These are phyloP conservation scores for Hymenoscyphus salicellus DNA, from an alignment of 2,329 filamentous ascomycete genomes.

Conservation along the genomic window DNA sequence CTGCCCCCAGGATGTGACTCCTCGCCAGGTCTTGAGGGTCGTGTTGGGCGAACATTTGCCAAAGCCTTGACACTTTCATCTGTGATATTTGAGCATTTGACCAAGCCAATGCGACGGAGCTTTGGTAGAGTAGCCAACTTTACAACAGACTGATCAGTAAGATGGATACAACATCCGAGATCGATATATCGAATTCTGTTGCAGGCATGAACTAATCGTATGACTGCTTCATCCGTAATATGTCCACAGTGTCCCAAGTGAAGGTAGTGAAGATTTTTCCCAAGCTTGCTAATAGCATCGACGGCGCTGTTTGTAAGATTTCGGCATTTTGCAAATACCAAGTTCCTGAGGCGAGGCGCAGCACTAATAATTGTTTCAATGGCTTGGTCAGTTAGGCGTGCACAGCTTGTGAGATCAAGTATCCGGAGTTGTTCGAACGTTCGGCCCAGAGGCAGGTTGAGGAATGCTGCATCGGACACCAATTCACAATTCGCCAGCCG, in stretches of 20 bases:
- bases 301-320: conserved; percentile 89
- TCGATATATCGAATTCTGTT: conserved; percentile 97
- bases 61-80: conserved; percentile 84
- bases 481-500: conserved; percentile 81
- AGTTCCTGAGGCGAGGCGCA: conserved; percentile 83
- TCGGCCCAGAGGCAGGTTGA: conserved; percentile 65
- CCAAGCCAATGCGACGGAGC: conserved; percentile 87
- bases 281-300: conserved; percentile 78
- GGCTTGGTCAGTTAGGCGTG: conserved; percentile 77
- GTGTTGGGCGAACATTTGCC: conserved; percentile 54
- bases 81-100: conserved; percentile 89
- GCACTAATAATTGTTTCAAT: conserved; percentile 84
- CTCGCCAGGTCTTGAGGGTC: conserved; percentile 6
- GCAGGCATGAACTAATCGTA: conserved; percentile 77
- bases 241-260: conserved; percentile 90
- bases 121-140: conserved; percentile 86
- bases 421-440: conserved; percentile 87
- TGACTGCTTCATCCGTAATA: conserved; percentile 86
- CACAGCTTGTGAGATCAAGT: conserved; percentile 86
- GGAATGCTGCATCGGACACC: conserved; percentile 84
- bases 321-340: conserved; percentile 91
- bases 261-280: conserved; percentile 95
- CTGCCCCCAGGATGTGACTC: conserved; percentile 18
- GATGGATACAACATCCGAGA: conserved; percentile 84
- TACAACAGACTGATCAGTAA: conserved; percentile 84